Base-by-base conservation (phyloP, 805 yeast species). In the Teunomyces panamensis region DNA sequence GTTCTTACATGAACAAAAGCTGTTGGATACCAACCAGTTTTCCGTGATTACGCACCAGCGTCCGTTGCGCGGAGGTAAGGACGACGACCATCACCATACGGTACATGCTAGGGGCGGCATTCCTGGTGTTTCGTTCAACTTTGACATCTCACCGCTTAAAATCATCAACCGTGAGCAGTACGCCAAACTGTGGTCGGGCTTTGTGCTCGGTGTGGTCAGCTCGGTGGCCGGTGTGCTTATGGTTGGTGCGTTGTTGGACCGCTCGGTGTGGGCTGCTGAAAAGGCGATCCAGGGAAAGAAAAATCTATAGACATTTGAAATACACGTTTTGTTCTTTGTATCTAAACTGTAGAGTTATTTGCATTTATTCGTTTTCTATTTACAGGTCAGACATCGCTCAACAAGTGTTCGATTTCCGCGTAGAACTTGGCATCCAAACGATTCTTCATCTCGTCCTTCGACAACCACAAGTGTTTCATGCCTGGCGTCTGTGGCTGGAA, bases 141-240 rank as follows among this genome's bases (percentile, higher is more conserved):
- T 91, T 68, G 98, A 94, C 59, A 90, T 94, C 65, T 84, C 96
- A 48, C 96, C 98, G 9, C 75, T 94, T 74, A 89, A 90, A 63
- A 90, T 94, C 44, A 87, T 91, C 59, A 89, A 92, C 68, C 77
- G 81, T 49, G 95, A 94, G 65, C 83, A 75, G 53, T 80, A 79
- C 58, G 77, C 80, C 47, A 85, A 84, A 62, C 78, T 94, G 1
- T 87, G 94, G 84, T 84, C 91, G 28, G 87, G 90, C 1, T 90
- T 91, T 62, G 59, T 89, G 24, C 71, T 90, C 49, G 89, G 91
- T 30, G 88, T 87, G 26, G 81, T 94, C 55, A 86, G 96, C 47
- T 89, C 95, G 6, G 78, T 92, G 35, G 98, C 97, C 8, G 97
- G 98, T 42, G 90, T 94, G 9, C 73, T 94, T 49, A 91, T 97